Percentiles rank a stretch among this genome's conserved stretches.
phyloP scores from a whole-genome alignment of 768 basidiomycete species.

The Termitomyces sp. region DNA sequence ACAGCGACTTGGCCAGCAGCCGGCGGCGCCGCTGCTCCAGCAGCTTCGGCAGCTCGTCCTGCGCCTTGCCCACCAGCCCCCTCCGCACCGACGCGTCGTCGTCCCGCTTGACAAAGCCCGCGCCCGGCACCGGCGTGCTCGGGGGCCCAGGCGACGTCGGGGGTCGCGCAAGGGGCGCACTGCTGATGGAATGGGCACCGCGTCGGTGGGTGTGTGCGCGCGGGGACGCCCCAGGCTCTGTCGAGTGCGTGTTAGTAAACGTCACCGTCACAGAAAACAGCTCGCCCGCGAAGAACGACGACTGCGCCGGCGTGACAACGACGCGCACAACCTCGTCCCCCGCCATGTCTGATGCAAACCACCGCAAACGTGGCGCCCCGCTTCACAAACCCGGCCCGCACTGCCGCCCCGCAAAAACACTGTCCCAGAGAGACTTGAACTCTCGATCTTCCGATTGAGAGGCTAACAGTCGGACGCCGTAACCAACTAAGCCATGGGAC shows the following conservation, averaged over 20 bases:
- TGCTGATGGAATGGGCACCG: constrained; percentile 76
- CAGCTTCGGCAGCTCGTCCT: constrained; percentile 34
- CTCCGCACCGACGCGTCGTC: constrained; percentile 34
- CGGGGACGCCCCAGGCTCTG: constrained; percentile 17
- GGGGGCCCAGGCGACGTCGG: constrained; percentile 69
- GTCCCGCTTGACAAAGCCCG: constrained; percentile 6
- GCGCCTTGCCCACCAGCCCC: constrained; percentile 49
- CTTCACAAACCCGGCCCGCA: neutral
- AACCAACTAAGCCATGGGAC: neutral
- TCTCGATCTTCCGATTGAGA: neutral
- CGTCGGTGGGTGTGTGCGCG: constrained; percentile 49
- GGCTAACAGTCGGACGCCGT: neutral
- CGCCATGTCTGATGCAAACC: neutral
- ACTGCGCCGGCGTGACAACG: constrained; percentile 72
- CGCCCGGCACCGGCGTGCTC: constrained; percentile 26
- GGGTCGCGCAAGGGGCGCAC: constrained; percentile 74
- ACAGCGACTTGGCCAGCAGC: constrained; percentile 57
- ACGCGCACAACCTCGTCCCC: constrained; percentile 45
- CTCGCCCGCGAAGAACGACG: constrained; percentile 93
- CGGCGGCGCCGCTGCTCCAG: constrained; percentile 51
- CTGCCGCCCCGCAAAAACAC: neutral
- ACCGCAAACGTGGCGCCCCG: neutral
- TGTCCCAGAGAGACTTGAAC: neutral
- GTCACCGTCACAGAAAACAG: constrained; percentile 79
- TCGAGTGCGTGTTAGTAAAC: constrained; percentile 74